A percentile compares a stretch with the other conserved stretches of the same genome.
Evolutionary conservation across 2,329 filamentous ascomycete species (phyloP).

Genomic region (Fusarium euwallaceae): DNA sequence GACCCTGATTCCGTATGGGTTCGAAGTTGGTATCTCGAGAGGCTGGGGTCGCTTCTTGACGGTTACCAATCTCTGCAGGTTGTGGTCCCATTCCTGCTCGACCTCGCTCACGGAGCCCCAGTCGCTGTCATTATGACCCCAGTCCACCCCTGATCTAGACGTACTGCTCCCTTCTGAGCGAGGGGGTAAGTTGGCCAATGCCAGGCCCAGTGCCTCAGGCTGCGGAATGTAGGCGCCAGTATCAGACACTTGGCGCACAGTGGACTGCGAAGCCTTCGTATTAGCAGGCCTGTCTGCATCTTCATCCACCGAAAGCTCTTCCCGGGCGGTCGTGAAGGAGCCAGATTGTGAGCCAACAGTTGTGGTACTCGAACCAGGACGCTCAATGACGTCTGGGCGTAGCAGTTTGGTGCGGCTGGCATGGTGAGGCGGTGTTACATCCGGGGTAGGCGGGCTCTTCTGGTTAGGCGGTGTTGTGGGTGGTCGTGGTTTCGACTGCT

Average conservation of each 20-base stretch:
- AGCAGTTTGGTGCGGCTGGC: constrained; percentile 58
- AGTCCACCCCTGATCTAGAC: constrained; percentile 61
- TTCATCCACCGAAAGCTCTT: constrained; percentile 73
- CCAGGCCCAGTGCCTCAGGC: constrained; percentile 57
- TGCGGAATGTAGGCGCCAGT: constrained; percentile 34
- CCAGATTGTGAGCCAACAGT: constrained; percentile 73
- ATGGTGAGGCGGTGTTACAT: constrained; percentile 77
- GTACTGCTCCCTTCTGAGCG: constrained; percentile 57
- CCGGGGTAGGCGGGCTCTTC: constrained; percentile 79
- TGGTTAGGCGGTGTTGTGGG: constrained; percentile 75
- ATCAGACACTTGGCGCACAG: constrained; percentile 56
- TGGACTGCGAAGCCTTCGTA: constrained; percentile 59
- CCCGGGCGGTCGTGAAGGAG: constrained; percentile 79
- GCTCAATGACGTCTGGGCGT: constrained; percentile 63
- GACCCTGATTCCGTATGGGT: constrained; percentile 54
- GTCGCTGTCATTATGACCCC: constrained; percentile 68
- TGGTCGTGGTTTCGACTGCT: constrained; percentile 54
- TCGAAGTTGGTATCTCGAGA: constrained; percentile 40
- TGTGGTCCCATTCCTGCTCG: constrained; percentile 68
- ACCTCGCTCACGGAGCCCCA: constrained; percentile 65
- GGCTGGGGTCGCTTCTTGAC: constrained; percentile 61
- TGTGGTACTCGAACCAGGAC: constrained; percentile 65
- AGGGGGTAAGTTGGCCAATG: constrained; percentile 58
- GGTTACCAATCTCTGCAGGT: constrained; percentile 66
- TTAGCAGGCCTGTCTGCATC: constrained; percentile 65